Base-by-base conservation (phyloP, 495 filamentous ascomycete species). In the Xylaria telfairii region DNA sequence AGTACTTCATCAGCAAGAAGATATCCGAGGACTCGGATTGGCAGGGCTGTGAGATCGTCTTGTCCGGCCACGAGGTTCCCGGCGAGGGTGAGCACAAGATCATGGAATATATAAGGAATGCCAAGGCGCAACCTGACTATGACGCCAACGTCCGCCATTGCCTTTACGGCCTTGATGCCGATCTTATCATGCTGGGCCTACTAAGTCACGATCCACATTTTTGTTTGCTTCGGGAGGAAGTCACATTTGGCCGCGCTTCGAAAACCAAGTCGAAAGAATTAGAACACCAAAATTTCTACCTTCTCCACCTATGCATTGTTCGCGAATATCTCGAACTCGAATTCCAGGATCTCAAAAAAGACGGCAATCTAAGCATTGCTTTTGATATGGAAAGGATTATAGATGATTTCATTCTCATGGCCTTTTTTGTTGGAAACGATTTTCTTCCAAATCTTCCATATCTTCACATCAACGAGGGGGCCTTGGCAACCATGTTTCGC, bases 71-170 rank as follows among this genome's bases (percentile, higher is more conserved):
- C 79, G 96, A 99, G 84, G 95, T 97, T n/a, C 96, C 96, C 0
- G 96, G 96, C 66, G 96, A 99, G 81, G 96, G 96, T 66, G 96
- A 99, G 81, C 96, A 99, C 84, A 99, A 99, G 84, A 97, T 99
- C 80, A 99, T 98, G 96, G 96, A 99, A 80, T 98, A 98, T 79
- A 99, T 99, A 79, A 92, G 96, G 69, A 90, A 94, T 77, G 91
- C 96, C 41, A 98, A 98, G 85, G 92, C 95, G 53, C 96, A 99
- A 77, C 92, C 93, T 4, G 88, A 91, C 69, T 99, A 99, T 78
- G 89, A 96, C 76, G 89, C 94, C n/a, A 98, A 99, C 77, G 88
- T 96, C 69, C 93, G 96, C 54, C 96, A 99, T 80, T 99, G 96
- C 82, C 84, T 99, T 49, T 99, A 99, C 77, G 96, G 96, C 7